These are phyloP conservation scores for Stevia rebaudiana DNA, from an alignment of 140 eudicot species.

Conservation along the genomic window DNA sequence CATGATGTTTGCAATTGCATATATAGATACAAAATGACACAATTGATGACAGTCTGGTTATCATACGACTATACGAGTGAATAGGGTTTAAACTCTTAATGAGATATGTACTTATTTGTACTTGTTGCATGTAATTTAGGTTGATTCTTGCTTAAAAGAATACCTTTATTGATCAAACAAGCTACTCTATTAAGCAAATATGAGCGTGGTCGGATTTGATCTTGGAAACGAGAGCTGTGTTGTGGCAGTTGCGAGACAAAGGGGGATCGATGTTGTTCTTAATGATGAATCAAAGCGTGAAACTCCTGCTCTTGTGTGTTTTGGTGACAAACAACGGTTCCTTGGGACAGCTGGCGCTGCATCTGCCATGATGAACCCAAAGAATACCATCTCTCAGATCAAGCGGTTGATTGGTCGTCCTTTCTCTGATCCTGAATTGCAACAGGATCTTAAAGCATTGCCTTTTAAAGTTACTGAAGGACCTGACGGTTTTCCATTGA, in stretches of 20 bases:
- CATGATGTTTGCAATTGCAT: not conserved
- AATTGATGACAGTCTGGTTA: not conserved
- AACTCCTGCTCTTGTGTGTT: conserved; percentile 88
- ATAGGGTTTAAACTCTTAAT: not conserved
- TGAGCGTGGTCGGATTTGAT: conserved; percentile 97
- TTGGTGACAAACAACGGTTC: conserved; percentile 89
- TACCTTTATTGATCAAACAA: not conserved
- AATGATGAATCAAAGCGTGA: conserved; percentile 87
- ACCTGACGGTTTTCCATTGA: conserved; percentile 80
- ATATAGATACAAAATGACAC: not conserved
- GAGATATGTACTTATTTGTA: not conserved
- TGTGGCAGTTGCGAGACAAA: conserved; percentile 96
- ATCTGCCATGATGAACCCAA: conserved; percentile 84
- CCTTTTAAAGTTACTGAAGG: conserved; percentile 80
- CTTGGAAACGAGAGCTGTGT: conserved; percentile 90
- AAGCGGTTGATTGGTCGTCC: conserved; percentile 67
- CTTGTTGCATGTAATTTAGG: conserved; percentile 29
- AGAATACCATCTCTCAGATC: conserved; percentile 74
- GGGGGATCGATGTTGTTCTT: conserved; percentile 84
- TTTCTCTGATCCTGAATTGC: conserved; percentile 87
- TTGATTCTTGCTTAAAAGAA: conserved; percentile 13
- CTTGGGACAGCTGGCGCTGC: conserved; percentile 97
- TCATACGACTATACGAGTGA: not conserved
- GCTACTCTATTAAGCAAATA: conserved; percentile 29
- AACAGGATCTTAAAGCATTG: conserved; percentile 61